Base-by-base conservation (phyloP, 371 early-diverging fungal genomes). In the Batrachochytrium dendrobatidis region DNA sequence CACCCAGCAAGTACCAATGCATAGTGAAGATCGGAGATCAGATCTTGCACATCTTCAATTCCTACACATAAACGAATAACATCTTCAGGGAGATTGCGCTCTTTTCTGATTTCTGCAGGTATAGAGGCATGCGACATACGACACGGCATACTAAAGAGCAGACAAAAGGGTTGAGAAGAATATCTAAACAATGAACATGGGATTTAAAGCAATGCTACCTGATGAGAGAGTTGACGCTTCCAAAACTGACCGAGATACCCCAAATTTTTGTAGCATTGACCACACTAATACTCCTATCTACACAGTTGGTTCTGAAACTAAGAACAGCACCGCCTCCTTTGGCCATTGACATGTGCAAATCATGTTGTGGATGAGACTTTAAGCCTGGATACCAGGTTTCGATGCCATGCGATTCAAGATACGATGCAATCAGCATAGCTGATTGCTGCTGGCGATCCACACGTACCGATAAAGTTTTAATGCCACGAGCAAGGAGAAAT, bases 71-170 rank as follows among this genome's bases (percentile, higher is more conserved):
- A 72, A 20, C 98, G 85, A 66, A 98, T 91, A 61, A 98, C 69
- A 74, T 94, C 95, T 74, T 95, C 97, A 6, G 94, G 90, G 57
- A 98, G 72, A 4, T 76, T 83, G 24, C 94, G 82, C 63, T 83
- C 90, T 64, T 86, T 83, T 50, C 98, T 83, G 12, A 94, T 81
- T 56, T 88, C 83, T 10, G 88, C 91, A 15, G 96, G 94, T 32
- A 98, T 94, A 56, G 91, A 90, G 30, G 96, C 92, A 63, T 98
- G 98, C 0, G 94, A 92, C 98, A 98, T 98, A 64, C 87, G 80
- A 69, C 94, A 94, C 18, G 96, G 96, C 94, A 96, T 93, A 68
- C 92, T 86, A 68, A 30, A 22, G 26, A 28, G 3, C n/a, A n/a
- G n/a, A n/a, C n/a, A n/a, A n/a, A 29, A 34, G 22, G 33, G 50